Conservation (phyloP, 75 land plant genomes). For the Picea glauca region DNA sequence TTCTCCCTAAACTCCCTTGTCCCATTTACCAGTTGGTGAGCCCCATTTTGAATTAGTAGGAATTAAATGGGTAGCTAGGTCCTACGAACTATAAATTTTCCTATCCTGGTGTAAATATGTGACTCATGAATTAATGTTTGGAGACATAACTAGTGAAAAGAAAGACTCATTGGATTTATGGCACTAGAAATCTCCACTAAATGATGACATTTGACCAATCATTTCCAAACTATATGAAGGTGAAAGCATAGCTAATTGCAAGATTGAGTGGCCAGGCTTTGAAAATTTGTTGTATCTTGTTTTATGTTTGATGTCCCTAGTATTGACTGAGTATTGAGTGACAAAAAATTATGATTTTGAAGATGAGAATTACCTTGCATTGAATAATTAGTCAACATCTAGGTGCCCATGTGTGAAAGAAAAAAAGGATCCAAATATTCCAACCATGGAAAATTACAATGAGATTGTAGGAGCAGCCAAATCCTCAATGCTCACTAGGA, state of each 20-base stretch:
- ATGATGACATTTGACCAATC: slow-evolving; percentile 10
- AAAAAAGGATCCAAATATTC: neutral
- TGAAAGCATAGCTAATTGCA: neutral
- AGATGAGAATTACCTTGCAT: slow-evolving; percentile 9
- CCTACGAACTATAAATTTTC: slow-evolving; percentile 21
- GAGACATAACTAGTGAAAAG: slow-evolving; percentile 13
- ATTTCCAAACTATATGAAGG: neutral
- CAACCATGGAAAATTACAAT: no score
- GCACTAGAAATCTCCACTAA: neutral
- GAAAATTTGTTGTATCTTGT: neutral
- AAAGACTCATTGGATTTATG: slow-evolving; percentile 7
- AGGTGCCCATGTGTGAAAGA: neutral
- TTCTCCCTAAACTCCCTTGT: slow-evolving; percentile 64
- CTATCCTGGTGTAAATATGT: slow-evolving; percentile 21
- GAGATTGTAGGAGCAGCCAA: no score
- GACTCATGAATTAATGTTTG: slow-evolving; percentile 18
- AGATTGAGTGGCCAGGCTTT: neutral
- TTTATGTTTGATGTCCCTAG: neutral
- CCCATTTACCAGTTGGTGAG: slow-evolving; percentile 60
- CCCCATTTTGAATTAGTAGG: slow-evolving; percentile 40
- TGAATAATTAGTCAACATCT: neutral
- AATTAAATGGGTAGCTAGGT: slow-evolving; percentile 10
- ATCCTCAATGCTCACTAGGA: no score
- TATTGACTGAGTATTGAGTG: neutral
- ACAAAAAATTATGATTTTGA: slow-evolving; percentile 5